phyloP scores from a whole-genome alignment of 805 yeast genomes.

The Lipomyces starkeyi region DNA sequence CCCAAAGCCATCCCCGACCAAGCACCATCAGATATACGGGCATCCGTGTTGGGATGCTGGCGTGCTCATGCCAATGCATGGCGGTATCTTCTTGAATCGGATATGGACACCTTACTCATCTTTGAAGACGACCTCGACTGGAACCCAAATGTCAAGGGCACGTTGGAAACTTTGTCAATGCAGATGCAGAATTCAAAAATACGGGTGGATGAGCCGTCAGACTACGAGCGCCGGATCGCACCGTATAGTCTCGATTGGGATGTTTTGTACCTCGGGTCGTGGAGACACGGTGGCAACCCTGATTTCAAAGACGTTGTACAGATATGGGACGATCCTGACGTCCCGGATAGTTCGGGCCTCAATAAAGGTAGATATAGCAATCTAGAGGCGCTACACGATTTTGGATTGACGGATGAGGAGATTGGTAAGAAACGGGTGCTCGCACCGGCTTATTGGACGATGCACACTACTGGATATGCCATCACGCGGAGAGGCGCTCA shows the following conservation, averaged over 20 bases:
- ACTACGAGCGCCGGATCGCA: constrained; percentile 23
- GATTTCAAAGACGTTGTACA: constrained; percentile 16
- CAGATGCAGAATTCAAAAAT: constrained; percentile 14
- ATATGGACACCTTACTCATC: constrained; percentile 25
- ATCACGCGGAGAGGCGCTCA: constrained; percentile 30
- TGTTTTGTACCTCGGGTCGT: constrained; percentile 22
- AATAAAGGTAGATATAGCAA: neutral
- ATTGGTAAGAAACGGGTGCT: constrained; percentile 20
- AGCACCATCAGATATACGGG: constrained; percentile 12
- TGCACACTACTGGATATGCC: constrained; percentile 29
- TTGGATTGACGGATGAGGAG: constrained; percentile 15
- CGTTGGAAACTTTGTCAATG: constrained; percentile 16
- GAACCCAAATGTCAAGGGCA: constrained; percentile 19
- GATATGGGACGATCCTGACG: constrained; percentile 20
- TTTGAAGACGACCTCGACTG: constrained; percentile 31
- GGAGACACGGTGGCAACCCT: constrained; percentile 19
- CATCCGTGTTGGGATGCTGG: constrained; percentile 28
- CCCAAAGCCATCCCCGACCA: constrained; percentile 22
- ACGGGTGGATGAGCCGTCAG: constrained; percentile 19
- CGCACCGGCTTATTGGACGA: constrained; percentile 21
- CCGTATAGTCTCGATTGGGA: constrained; percentile 36
- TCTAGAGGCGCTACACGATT: neutral
- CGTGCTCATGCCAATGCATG: constrained; percentile 30
- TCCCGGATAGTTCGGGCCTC: neutral
- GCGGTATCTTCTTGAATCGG: constrained; percentile 21